These are phyloP conservation scores for Fusarium sororula DNA, from an alignment of 2,329 filamentous ascomycete species.

Conservation along the genomic window DNA sequence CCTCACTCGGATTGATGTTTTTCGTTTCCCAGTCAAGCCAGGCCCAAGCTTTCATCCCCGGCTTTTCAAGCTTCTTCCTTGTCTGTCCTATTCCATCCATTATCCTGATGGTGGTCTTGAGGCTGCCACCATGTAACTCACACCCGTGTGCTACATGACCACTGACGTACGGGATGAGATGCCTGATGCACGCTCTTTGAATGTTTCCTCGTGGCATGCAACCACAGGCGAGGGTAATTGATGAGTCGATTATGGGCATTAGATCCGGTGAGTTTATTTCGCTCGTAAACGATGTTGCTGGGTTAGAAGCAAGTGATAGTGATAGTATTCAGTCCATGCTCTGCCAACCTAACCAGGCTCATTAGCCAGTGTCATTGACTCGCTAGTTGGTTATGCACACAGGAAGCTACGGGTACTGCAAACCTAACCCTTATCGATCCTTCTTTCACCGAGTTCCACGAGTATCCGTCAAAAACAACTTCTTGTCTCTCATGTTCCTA, in stretches of 20 bases:
- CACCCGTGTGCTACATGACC: conserved; percentile 15
- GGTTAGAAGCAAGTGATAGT: background rate
- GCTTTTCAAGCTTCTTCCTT: conserved; percentile 30
- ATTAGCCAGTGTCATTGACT: background rate
- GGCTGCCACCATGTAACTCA: conserved; percentile 19
- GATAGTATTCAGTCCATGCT: background rate
- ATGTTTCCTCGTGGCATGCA: conserved; percentile 12
- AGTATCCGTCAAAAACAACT: conserved; percentile 1
- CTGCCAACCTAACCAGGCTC: background rate
- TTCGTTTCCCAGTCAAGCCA: background rate
- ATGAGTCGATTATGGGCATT: background rate
- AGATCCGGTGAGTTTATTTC: background rate
- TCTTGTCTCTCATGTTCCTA: background rate
- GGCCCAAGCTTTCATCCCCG: conserved; percentile 25
- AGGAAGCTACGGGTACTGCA: too few relatives aligned
- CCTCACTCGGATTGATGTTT: background rate
- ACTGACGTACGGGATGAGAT: conserved; percentile 26
- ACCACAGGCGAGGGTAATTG: background rate
- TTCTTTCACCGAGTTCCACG: background rate
- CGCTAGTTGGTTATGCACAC: background rate
- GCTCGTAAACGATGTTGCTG: background rate
- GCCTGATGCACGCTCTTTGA: conserved; percentile 29
- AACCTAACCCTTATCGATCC: background rate
- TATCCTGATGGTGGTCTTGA: background rate
- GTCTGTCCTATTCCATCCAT: background rate